Evolutionary conservation across 2,329 filamentous ascomycete species (phyloP).

Genomic region (Penicillium glabrum): DNA sequence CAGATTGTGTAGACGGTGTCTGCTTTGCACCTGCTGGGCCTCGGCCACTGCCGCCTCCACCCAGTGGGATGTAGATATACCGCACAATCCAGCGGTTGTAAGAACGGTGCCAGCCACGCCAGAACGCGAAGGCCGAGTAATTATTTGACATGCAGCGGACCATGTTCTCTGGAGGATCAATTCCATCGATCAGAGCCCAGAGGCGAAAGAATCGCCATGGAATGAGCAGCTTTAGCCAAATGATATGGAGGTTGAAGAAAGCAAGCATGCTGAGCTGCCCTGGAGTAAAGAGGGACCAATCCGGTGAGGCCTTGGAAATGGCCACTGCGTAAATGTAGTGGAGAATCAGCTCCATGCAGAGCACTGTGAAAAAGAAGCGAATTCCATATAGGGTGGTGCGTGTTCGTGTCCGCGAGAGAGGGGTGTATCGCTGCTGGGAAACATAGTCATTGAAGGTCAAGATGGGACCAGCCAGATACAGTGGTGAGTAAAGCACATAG

Average conservation of each 20-base stretch:
- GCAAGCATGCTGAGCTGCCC: slow-evolving; percentile 86
- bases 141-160: slow-evolving; percentile 94
- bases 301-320: slow-evolving; percentile 76
- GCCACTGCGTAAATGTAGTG: slow-evolving; percentile 94
- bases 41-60: slow-evolving; percentile 57
- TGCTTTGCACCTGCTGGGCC: slow-evolving; percentile 31
- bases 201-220: slow-evolving; percentile 98
- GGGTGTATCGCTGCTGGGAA: slow-evolving; percentile 73
- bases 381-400: slow-evolving; percentile 80
- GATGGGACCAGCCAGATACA: slow-evolving; percentile 91
- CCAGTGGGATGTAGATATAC: slow-evolving; percentile 91
- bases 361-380: slow-evolving; percentile 75
- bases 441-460: slow-evolving; percentile 98
- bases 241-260: slow-evolving; percentile 93
- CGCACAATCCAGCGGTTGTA: slow-evolving; percentile 94
- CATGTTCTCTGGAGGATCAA: slow-evolving; percentile 98
- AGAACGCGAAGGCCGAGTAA: slow-evolving; percentile 86
- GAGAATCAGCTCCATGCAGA: slow-evolving; percentile 87
- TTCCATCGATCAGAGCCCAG: slow-evolving; percentile 87
- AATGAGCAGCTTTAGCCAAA: slow-evolving; percentile 95
- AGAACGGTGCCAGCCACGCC: slow-evolving; percentile 92
- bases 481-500: slow-evolving; percentile 85
- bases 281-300: slow-evolving; percentile 81
- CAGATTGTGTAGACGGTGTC: slow-evolving; percentile 46
- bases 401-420: slow-evolving; percentile 66